Evolutionary conservation across 108 stramenopile species (phyloP), one percentile per base, ranked within the genome.

Genomic region (Discostella stelligeroides): DNA sequence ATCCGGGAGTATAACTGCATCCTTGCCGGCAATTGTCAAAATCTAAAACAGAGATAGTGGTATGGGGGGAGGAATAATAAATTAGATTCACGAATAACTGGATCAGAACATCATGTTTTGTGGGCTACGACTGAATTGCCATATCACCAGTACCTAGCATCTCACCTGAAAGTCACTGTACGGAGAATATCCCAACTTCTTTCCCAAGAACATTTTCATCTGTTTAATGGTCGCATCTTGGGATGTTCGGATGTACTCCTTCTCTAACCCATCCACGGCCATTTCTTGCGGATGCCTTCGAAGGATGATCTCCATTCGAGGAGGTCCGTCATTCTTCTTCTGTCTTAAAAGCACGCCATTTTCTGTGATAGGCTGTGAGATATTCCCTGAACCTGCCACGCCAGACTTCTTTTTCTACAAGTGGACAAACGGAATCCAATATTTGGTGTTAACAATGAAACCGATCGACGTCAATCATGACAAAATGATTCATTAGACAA

Each of bases 121-220:
- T 41, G n/a, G n/a, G n/a, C n/a, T n/a, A n/a, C n/a, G n/a, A n/a
- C n/a, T n/a, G n/a, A n/a, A n/a, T n/a, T n/a, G n/a, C n/a, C n/a
- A n/a, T n/a, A n/a, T n/a, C n/a, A n/a, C n/a, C n/a, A n/a, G n/a
- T n/a, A n/a, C n/a, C n/a, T n/a, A n/a, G 1, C n/a, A 20, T 66
- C 78, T 58, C 51, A 82, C 69, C 82, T 80, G 73, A 70, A 85
- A 80, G 49, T 85, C 63, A 24, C 41, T 18, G 18, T 72, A 30
- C 17, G 65, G 80, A 20, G 28, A 41, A 53, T 81, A 70, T 11
- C 56, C 14, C 41, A 86, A 58, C 51, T 86, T 86, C 48, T 54
- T 60, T 27, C 82, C 80, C 11, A 86, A 55, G 63, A 86, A 86
- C 55, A 78, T 62, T 60, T 83, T 83, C 61, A 86, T 43, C 43